Conservation (phyloP, 78 protist genomes). For the Speleostelium caveatum region DNA sequence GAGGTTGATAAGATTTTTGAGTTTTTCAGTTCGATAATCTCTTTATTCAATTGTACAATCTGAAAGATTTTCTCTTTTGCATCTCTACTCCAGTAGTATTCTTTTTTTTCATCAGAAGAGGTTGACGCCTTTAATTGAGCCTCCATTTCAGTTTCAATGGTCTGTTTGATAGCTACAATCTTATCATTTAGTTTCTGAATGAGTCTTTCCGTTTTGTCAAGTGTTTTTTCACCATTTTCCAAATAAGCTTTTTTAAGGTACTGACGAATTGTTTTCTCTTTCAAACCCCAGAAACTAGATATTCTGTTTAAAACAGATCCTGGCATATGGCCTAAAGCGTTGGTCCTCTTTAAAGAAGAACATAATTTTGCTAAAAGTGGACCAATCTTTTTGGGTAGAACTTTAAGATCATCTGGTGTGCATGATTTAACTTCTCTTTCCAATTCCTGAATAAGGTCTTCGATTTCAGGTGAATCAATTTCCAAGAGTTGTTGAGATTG, state of each 20-base stretch:
- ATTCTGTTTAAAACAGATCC: slow-evolving; percentile 13
- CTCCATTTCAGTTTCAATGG: slow-evolving; percentile 8
- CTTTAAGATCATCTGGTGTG: neutral
- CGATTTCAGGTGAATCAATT: slow-evolving; percentile 13
- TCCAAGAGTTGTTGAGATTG: neutral
- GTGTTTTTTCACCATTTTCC: slow-evolving; percentile 37
- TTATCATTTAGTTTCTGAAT: slow-evolving; percentile 7
- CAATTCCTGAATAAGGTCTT: slow-evolving; percentile 5
- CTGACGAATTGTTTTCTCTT: slow-evolving; percentile 48
- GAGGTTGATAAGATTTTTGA: neutral
- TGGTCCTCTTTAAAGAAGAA: slow-evolving; percentile 7
- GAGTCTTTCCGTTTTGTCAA: neutral
- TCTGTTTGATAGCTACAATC: neutral
- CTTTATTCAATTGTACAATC: slow-evolving; percentile 32
- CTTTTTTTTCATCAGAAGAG: neutral
- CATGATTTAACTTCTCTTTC: neutral
- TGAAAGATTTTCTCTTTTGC: slow-evolving; percentile 3
- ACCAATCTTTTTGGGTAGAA: slow-evolving; percentile 18
- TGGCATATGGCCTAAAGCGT: slow-evolving; percentile 34
- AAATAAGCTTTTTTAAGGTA: slow-evolving; percentile 63
- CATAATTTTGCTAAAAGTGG: slow-evolving; percentile 44
- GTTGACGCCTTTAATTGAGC: neutral
- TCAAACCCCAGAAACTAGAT: slow-evolving; percentile 32
- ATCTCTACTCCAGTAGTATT: neutral
- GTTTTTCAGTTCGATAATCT: slow-evolving; percentile 44